Percentiles rank a stretch among this genome's conserved stretches.
These are phyloP conservation scores for Saccharomyces mikatae DNA, from an alignment of 805 yeast species.

Conservation along the genomic window DNA sequence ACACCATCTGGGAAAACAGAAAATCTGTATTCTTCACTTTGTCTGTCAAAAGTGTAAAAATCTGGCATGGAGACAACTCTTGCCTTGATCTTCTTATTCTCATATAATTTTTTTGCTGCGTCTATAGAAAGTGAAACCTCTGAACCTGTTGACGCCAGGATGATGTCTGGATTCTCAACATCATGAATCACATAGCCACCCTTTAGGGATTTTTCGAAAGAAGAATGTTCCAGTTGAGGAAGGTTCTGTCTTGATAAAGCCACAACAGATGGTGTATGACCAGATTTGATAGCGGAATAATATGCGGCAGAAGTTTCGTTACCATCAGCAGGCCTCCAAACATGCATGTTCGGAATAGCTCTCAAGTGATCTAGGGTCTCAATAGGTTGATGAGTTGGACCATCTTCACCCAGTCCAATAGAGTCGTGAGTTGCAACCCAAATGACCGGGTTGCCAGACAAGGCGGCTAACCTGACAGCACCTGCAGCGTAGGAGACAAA, in stretches of 20 bases:
- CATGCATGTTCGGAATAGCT: conserved; percentile 73
- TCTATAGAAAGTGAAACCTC: conserved; percentile 76
- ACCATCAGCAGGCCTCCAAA: conserved; percentile 93
- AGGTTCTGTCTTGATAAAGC: conserved; percentile 81
- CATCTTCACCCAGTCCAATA: conserved; percentile 87
- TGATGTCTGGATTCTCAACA: conserved; percentile 55
- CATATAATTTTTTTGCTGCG: conserved; percentile 64
- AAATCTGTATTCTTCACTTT: conserved; percentile 68
- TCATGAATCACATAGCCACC: conserved; percentile 84
- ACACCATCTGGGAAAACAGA: conserved; percentile 89
- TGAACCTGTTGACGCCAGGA: conserved; percentile 87
- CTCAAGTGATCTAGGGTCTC: conserved; percentile 82
- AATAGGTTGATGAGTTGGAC: conserved; percentile 90
- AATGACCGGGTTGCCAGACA: conserved; percentile 73
- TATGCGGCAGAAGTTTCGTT: conserved; percentile 83
- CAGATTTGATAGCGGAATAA: conserved; percentile 52
- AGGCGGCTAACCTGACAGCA: conserved; percentile 77
- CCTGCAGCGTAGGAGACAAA: conserved; percentile 80
- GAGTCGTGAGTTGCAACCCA: conserved; percentile 91
- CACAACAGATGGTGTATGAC: conserved; percentile 61
- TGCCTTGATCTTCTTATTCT: conserved; percentile 57
- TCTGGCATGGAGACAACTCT: conserved; percentile 89
- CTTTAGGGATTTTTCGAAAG: conserved; percentile 82
- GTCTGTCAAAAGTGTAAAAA: conserved; percentile 79
- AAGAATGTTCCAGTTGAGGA: conserved; percentile 89